A percentile compares a stretch with the other conserved stretches of the same genome.
phyloP scores from a whole-genome alignment of 257 asterid genomes.

The Lavandula angustifolia region DNA sequence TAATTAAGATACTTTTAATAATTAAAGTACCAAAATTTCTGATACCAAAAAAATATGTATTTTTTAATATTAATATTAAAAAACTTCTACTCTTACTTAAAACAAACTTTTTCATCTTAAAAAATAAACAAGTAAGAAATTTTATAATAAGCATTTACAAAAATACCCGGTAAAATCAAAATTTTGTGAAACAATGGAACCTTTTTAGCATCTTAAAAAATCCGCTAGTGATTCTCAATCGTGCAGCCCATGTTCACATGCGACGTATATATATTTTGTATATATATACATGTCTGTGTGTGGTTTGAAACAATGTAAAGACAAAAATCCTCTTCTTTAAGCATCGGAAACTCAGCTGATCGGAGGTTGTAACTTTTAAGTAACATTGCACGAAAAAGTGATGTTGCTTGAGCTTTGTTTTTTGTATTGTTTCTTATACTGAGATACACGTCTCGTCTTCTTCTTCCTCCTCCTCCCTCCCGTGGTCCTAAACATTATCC shows the following conservation, averaged over 20 bases:
- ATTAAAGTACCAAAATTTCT: too few species aligned
- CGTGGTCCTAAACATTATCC: constrained; percentile 7
- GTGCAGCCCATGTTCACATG: background rate
- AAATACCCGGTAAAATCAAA: too few species aligned
- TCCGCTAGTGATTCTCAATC: background rate
- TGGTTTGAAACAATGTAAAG: background rate
- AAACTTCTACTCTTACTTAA: too few species aligned
- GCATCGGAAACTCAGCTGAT: constrained; percentile 29
- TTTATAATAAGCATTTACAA: too few species aligned
- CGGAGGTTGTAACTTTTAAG: too few species aligned
- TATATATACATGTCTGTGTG: background rate
- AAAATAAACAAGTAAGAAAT: too few species aligned
- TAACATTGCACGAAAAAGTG: background rate
- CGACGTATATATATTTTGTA: background rate
- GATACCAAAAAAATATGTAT: too few species aligned
- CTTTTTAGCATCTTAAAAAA: too few species aligned
- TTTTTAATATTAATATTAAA: too few species aligned
- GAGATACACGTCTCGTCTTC: background rate
- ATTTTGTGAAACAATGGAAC: too few species aligned
- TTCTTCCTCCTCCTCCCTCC: background rate
- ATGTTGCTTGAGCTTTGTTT: constrained; percentile 36
- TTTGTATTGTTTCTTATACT: constrained; percentile 13
- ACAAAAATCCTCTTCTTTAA: constrained; percentile 17
- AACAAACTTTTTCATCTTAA: too few species aligned
- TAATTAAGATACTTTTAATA: too few species aligned